A percentile compares a stretch with the other conserved stretches of the same genome.
Conservation (phyloP, 164 flowering plant genomes). For the Aristolochia contorta region DNA sequence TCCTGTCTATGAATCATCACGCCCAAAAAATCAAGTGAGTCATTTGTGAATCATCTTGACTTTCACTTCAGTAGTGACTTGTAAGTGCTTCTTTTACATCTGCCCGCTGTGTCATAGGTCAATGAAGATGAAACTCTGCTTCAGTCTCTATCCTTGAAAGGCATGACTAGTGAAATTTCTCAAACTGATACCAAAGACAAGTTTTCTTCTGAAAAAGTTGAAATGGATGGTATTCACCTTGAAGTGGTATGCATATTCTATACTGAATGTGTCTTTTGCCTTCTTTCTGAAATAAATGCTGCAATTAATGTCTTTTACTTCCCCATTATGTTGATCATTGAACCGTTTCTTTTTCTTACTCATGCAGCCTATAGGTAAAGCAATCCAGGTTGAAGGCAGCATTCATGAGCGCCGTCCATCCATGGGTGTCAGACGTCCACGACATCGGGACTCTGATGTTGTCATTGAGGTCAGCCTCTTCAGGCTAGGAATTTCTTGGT, state of each 20-base stretch:
- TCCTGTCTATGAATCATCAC: slow-evolving; percentile 14
- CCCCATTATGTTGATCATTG: too few relatives aligned
- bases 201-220: slow-evolving; percentile 10
- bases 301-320: too few relatives aligned
- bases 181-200: slow-evolving; percentile 9
- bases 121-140: slow-evolving; percentile 12
- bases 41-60: neutral
- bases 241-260: slow-evolving; percentile 15
- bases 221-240: slow-evolving; percentile 11
- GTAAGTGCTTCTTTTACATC: neutral
- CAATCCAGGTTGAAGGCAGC: slow-evolving; percentile 51
- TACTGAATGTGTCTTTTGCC: too few relatives aligned
- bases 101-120: slow-evolving; percentile 11
- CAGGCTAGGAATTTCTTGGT: too few relatives aligned
- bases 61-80: neutral
- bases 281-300: neutral
- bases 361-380: slow-evolving; percentile 48
- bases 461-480: slow-evolving; percentile 44
- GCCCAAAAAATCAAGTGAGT: slow-evolving; percentile 20
- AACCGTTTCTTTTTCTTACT: neutral
- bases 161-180: slow-evolving; percentile 9
- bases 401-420: slow-evolving; percentile 42
- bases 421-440: slow-evolving; percentile 32
- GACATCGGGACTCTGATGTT: slow-evolving; percentile 48
- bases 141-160: slow-evolving; percentile 13